phyloP scores from a whole-genome alignment of 1,284 basidiomycete species.

The Cryptococcus deneoformans region DNA sequence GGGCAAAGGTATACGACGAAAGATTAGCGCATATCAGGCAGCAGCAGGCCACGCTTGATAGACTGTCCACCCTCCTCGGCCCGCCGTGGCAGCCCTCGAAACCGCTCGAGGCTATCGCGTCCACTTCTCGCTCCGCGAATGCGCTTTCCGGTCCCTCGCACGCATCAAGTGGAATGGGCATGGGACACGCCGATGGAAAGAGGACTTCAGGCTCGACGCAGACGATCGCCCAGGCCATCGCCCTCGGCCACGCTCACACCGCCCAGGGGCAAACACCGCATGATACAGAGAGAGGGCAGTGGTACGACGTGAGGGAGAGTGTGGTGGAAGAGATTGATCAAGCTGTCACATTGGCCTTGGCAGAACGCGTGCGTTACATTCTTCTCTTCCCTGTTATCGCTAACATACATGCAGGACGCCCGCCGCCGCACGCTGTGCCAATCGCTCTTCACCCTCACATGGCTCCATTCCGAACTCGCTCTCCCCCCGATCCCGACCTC shows the following conservation, averaged over 20 bases:
- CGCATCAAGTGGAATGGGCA: background rate
- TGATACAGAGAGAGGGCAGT: slow-evolving; percentile 2
- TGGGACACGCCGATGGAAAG: background rate
- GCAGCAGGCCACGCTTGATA: slow-evolving; percentile 23
- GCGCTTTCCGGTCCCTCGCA: too few species aligned
- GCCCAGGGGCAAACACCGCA: background rate
- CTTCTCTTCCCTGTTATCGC: slow-evolving; percentile 10
- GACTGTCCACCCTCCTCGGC: slow-evolving; percentile 37
- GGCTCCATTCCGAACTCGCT: slow-evolving; percentile 42
- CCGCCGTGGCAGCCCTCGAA: slow-evolving; percentile 34
- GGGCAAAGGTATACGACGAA: slow-evolving; percentile 33
- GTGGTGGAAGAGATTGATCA: slow-evolving; percentile 32
- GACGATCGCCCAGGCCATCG: slow-evolving; percentile 14
- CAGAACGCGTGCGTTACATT: slow-evolving; percentile 20
- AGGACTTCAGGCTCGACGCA: slow-evolving; percentile 1
- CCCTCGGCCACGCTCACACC: slow-evolving; percentile 4
- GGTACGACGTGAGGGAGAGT: slow-evolving; percentile 38
- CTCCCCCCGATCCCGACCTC: slow-evolving; percentile 32
- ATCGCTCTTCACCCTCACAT: slow-evolving; percentile 38
- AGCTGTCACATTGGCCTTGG: slow-evolving; percentile 26
- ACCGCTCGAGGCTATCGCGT: slow-evolving; percentile 35
- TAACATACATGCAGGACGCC: slow-evolving; percentile 9
- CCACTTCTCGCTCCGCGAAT: slow-evolving; percentile 11
- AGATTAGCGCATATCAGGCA: slow-evolving; percentile 31
- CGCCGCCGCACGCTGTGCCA: slow-evolving; percentile 30